Evolutionary conservation across 1,139 yeast genomes (phyloP).

Genomic region (Suhomyces atakaporum): DNA sequence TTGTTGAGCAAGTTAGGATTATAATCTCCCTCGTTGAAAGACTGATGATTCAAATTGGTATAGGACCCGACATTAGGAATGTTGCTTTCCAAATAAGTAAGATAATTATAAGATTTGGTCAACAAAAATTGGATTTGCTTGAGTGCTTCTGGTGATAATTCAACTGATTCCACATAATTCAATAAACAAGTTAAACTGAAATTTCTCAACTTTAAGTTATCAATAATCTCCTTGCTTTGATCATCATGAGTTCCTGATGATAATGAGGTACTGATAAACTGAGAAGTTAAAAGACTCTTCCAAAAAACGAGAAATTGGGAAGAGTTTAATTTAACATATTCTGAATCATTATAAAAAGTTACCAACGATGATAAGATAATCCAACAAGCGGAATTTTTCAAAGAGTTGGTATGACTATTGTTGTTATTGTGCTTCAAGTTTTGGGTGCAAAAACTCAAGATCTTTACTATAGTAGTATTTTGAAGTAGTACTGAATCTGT

Average conservation of each 20-base stretch:
- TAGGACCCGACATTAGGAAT: conserved; percentile 37
- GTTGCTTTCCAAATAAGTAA: conserved; percentile 44
- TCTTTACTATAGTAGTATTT: conserved; percentile 43
- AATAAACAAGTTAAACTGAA: conserved; percentile 44
- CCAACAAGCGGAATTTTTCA: conserved; percentile 56
- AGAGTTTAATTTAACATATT: conserved; percentile 67
- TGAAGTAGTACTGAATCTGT: conserved; percentile 41
- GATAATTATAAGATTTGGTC: conserved; percentile 45
- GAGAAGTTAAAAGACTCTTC: conserved; percentile 74
- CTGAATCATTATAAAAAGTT: conserved; percentile 42
- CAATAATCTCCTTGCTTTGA: conserved; percentile 33
- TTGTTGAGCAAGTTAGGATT: conserved; percentile 36
- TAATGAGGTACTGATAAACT: conserved; percentile 37
- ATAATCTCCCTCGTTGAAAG: conserved; percentile 33
- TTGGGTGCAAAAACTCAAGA: conserved; percentile 52
- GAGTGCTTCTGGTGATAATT: conserved; percentile 44
- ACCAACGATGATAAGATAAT: conserved; percentile 73
- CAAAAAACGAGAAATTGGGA: conserved; percentile 77
- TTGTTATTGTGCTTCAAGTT: conserved; percentile 41
- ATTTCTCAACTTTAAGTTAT: conserved; percentile 43
- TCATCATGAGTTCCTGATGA: conserved; percentile 21
- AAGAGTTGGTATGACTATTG: conserved; percentile 21
- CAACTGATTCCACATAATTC: conserved; percentile 42
- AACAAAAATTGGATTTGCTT: conserved; percentile 47
- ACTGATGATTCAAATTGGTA: conserved; percentile 32